These are phyloP conservation scores for Oryza rufipogon DNA, from an alignment of 176 grass and related monocot genomes.

Conservation along the genomic window DNA sequence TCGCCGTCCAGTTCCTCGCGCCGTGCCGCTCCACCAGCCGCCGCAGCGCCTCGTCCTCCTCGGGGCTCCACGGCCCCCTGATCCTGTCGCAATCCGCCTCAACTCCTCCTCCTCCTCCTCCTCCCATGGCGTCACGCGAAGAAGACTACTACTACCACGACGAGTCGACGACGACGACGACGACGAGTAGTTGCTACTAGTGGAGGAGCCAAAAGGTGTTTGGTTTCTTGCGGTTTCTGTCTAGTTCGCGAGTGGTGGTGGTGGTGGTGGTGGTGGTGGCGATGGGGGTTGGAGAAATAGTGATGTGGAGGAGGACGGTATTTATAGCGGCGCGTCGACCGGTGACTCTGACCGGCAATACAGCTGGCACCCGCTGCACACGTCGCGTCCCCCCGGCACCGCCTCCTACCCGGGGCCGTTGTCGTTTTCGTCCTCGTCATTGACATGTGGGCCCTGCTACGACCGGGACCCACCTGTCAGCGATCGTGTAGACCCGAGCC, in stretches of 20 bases:
- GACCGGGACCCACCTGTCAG: fast-evolving
- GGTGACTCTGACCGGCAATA: constrained; percentile 45
- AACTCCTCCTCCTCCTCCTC: background rate
- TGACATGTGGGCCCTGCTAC: background rate
- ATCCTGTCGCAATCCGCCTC: constrained; percentile 57
- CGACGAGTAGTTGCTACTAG: background rate
- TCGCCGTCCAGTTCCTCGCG: constrained; percentile 90
- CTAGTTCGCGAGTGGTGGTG: background rate
- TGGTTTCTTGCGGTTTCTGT: constrained; percentile 32
- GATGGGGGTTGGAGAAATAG: constrained; percentile 4
- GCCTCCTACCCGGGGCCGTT: constrained; percentile 19
- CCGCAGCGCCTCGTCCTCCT: constrained; percentile 85
- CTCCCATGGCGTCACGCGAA: background rate
- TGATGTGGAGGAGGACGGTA: constrained; percentile 8
- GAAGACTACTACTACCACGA: background rate
- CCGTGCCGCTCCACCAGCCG: constrained; percentile 76
- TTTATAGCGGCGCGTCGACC: constrained; percentile 47
- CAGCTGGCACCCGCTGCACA: constrained; percentile 35
- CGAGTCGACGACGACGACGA: background rate
- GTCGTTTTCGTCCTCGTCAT: constrained; percentile 9
- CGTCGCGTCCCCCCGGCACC: constrained; percentile 14
- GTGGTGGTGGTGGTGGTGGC: background rate
- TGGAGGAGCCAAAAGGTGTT: background rate
- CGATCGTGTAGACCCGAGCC: fast-evolving
- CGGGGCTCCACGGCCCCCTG: constrained; percentile 81